A percentile compares a stretch with the other conserved stretches of the same genome.
These are phyloP conservation scores for Penicillium sp. DNA, from an alignment of 2,329 filamentous ascomycete species.

Conservation along the genomic window DNA sequence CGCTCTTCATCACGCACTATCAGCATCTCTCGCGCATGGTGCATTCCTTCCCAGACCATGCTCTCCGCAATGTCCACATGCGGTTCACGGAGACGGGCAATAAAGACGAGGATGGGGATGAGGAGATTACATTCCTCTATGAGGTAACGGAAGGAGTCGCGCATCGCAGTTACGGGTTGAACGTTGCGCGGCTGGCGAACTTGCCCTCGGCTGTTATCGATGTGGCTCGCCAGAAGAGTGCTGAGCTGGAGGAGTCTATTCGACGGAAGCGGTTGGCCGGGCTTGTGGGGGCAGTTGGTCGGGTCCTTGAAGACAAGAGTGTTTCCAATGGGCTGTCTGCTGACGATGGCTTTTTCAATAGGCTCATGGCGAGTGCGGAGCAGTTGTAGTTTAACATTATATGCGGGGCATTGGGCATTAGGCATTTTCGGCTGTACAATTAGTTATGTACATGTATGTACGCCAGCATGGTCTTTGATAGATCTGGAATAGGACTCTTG, in stretches of 20 bases:
- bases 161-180: conserved; percentile 89
- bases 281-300: conserved; percentile 31
- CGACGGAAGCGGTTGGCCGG: conserved; percentile 59
- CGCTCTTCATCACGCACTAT: conserved; percentile 97
- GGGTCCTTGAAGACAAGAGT: conserved; percentile 22
- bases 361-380: conserved; percentile 34
- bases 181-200: conserved; percentile 82
- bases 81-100: conserved; percentile 64
- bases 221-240: conserved; percentile 74
- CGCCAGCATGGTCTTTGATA: background rate
- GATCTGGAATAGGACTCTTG: background rate
- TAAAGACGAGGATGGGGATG: conserved; percentile 63
- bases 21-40: conserved; percentile 78
- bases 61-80: conserved; percentile 90
- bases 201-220: conserved; percentile 76
- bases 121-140: conserved; percentile 91
- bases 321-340: background rate
- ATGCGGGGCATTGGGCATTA: background rate
- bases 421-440: background rate
- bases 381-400: conserved; percentile 26
- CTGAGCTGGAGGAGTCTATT: conserved; percentile 74
- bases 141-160: conserved; percentile 88
- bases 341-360: conserved; percentile 29
- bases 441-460: background rate
- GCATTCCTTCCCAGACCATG: conserved; percentile 62